Base-by-base conservation (phyloP, 2,329 filamentous ascomycete genomes). In the Dactylellina haptotyla region DNA sequence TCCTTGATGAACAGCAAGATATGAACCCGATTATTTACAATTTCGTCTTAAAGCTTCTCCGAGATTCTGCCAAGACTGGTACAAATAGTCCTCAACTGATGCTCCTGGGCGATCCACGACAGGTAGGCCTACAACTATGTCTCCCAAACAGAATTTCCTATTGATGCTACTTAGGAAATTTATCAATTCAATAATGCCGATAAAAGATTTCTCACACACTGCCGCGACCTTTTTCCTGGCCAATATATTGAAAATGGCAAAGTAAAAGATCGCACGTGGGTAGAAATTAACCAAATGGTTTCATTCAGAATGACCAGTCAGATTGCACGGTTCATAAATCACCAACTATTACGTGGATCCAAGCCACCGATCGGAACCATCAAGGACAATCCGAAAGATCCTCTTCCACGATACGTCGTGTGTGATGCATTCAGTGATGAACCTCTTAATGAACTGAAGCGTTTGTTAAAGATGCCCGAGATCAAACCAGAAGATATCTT, bases 121-220 rank as follows among this genome's bases (percentile, higher is more conserved):
- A 76, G 63, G 63, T 67, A 61, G 48, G 45, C 20, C 32, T 41
- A 32, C 25, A n/a, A n/a, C 12, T 26, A 41, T 26, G 16, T 30
- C 10, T 39, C 16, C 20, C 5, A 6, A 8, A 41, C 6, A 6
- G 12, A 12, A 39, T 59, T 8, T 34, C n/a, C 18, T 30, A 45
- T 32, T 25, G 39, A 25, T 16, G 2, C 25, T 45, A 46, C n/a
- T n/a, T 53, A 67, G 37, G 75, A 75, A 54, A 70, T 76, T 10
- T 76, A 76, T 51, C 75, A 66, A 57, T 76, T 73, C 66, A 76
- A 76, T 41, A 67, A 75, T 50, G 61, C 75, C 3, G 75, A 76
- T 46, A 53, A 61, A 12, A 45, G 75, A 16, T 76, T 76, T 37
- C 54, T 76, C 3, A 76, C 75, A 1, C 56, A 50, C 18, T 73